These are phyloP conservation scores for Cercospora sp. DNA, from an alignment of 2,329 filamentous ascomycete species.

Conservation along the genomic window DNA sequence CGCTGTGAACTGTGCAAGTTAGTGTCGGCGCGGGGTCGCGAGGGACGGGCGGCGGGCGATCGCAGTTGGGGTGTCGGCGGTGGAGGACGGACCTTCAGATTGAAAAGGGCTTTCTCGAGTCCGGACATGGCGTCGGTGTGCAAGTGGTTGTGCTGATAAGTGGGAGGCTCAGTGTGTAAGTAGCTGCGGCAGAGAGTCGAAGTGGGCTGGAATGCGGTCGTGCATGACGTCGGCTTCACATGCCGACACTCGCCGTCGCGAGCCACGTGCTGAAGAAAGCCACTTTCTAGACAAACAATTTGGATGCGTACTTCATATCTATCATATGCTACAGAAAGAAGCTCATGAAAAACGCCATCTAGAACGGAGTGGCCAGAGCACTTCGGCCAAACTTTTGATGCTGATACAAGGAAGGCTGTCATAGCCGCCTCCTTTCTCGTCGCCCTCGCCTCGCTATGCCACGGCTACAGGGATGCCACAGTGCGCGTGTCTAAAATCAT, in stretches of 20 bases:
- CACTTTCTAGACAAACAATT: background rate
- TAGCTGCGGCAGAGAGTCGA: constrained; percentile 8
- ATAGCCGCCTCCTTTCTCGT: constrained; percentile 9
- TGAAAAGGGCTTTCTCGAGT: constrained; percentile 63
- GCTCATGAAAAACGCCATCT: background rate
- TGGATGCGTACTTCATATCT: background rate
- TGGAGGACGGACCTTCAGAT: constrained; percentile 54
- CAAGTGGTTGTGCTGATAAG: background rate
- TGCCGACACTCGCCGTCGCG: constrained; percentile 7
- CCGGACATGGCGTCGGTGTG: constrained; percentile 53
- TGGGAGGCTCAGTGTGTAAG: background rate
- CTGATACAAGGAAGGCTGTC: background rate
- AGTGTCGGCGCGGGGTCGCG: constrained; percentile 5
- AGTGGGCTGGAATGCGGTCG: constrained; percentile 12
- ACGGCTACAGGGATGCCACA: background rate
- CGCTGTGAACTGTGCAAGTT: constrained; percentile 55
- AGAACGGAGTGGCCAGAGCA: background rate
- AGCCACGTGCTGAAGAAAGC: constrained; percentile 4
- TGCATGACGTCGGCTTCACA: constrained; percentile 15
- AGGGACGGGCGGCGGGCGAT: constrained; percentile 30
- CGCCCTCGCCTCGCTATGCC: constrained; percentile 9
- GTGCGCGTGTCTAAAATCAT: background rate
- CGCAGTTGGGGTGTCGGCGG: background rate
- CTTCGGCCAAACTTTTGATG: constrained; percentile 15
- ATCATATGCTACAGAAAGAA: constrained; percentile 10